These are phyloP conservation scores for Populus nigra DNA, from an alignment of 345 rosid species.

Conservation along the genomic window DNA sequence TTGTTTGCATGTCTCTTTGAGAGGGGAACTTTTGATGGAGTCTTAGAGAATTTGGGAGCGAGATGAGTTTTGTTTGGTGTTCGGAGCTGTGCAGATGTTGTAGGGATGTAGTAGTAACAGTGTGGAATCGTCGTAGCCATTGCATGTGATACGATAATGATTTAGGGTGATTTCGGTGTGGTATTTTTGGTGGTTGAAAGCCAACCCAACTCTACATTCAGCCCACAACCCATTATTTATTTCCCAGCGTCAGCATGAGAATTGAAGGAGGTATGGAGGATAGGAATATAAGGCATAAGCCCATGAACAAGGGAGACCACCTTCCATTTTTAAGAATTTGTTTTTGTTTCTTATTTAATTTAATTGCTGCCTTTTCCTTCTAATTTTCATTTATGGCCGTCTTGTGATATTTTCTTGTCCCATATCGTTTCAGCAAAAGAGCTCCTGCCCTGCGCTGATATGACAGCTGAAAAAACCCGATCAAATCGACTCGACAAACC, in stretches of 20 bases:
- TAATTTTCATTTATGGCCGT: not conserved
- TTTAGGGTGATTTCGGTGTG: too few relatives aligned
- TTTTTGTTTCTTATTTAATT: not conserved
- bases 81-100: constrained; percentile 11
- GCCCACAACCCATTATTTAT: too few relatives aligned
- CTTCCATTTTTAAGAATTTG: not conserved
- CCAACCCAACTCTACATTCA: too few relatives aligned
- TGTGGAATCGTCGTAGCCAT: constrained; percentile 22
- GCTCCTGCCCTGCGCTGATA: not conserved
- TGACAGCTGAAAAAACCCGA: not conserved
- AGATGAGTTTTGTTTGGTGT: constrained; percentile 18
- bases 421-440: not conserved
- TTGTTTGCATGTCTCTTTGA: constrained; percentile 24
- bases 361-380: too few relatives aligned
- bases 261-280: not conserved
- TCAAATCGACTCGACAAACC: not conserved
- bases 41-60: not conserved
- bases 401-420: not conserved
- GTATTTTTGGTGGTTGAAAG: too few relatives aligned
- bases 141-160: not conserved
- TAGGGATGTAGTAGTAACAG: constrained; percentile 2
- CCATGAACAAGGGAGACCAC: not conserved
- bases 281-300: not conserved
- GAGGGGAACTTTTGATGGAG: constrained; percentile 23
- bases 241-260: constrained; percentile 3